Evolutionary conservation across 345 rosid species (phyloP).

Genomic region (Aquilaria yunnanensis): DNA sequence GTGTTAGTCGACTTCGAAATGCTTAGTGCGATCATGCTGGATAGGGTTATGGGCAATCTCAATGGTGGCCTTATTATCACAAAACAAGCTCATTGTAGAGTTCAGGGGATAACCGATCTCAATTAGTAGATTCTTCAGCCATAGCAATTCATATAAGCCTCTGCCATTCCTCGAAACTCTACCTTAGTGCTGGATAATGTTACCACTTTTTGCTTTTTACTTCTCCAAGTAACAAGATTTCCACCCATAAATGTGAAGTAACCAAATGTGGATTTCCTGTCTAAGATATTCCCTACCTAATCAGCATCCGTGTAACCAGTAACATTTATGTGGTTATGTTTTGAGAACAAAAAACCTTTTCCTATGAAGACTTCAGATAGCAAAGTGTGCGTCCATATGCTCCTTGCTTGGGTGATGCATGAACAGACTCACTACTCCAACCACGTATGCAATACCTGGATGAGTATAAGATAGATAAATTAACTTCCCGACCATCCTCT

Average conservation of each 20-base stretch:
- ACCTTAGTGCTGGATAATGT: background rate
- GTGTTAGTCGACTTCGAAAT: background rate
- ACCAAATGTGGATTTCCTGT: too few species aligned
- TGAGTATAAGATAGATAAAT: too few species aligned
- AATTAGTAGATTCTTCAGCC: too few species aligned
- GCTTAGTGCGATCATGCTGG: slow-evolving; percentile 6
- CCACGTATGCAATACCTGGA: too few species aligned
- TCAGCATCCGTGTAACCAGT: background rate
- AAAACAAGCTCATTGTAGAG: slow-evolving; percentile 1
- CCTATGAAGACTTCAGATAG: too few species aligned
- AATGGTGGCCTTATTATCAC: slow-evolving; percentile 1
- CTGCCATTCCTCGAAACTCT: background rate
- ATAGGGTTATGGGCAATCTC: background rate
- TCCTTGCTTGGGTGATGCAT: too few species aligned
- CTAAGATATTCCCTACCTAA: too few species aligned
- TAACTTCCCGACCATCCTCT: too few species aligned
- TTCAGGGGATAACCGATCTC: background rate
- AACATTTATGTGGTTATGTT: background rate
- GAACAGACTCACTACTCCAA: too few species aligned
- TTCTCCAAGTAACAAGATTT: too few species aligned
- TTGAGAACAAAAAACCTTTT: background rate
- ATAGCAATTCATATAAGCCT: background rate
- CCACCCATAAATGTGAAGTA: too few species aligned
- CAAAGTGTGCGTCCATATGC: too few species aligned
- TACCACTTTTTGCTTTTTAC: background rate